Percentiles rank a stretch among this genome's conserved stretches.
phyloP scores from a whole-genome alignment of 2,329 filamentous ascomycete genomes.

The Aspergillus transmontanensis region DNA sequence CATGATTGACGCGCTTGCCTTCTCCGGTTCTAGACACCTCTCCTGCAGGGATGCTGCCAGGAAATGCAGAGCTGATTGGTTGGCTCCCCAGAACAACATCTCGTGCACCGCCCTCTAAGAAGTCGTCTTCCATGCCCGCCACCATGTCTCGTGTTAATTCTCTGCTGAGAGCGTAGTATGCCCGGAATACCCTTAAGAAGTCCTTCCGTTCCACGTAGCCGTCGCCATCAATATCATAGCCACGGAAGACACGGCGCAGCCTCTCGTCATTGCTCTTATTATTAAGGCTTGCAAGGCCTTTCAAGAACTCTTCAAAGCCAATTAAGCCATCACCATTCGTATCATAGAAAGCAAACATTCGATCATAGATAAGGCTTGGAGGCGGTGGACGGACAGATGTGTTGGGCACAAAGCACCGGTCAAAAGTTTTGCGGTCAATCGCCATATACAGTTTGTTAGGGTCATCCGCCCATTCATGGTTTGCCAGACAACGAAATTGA shows the following conservation, averaged over 20 bases:
- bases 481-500: constrained; percentile 93
- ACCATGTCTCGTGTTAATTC: constrained; percentile 85
- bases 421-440: constrained; percentile 91
- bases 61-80: constrained; percentile 76
- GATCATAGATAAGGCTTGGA: constrained; percentile 90
- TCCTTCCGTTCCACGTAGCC: constrained; percentile 84
- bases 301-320: constrained; percentile 87
- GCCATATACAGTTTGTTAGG: constrained; percentile 76
- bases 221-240: constrained; percentile 88
- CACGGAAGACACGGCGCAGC: constrained; percentile 75
- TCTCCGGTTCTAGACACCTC: constrained; percentile 64
- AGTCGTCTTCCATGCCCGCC: constrained; percentile 75
- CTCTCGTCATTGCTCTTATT: constrained; percentile 64
- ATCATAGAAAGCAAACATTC: constrained; percentile 97
- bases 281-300: constrained; percentile 71
- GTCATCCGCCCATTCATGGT: constrained; percentile 79
- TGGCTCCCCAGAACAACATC: constrained; percentile 75
- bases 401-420: constrained; percentile 85
- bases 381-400: constrained; percentile 74
- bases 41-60: constrained; percentile 66
- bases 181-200: constrained; percentile 86
- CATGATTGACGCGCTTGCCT: constrained; percentile 65
- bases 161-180: constrained; percentile 88
- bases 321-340: constrained; percentile 86
- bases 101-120: constrained; percentile 72